These are phyloP conservation scores for Misopates orontium DNA, from an alignment of 257 asterid genomes.

Conservation along the genomic window DNA sequence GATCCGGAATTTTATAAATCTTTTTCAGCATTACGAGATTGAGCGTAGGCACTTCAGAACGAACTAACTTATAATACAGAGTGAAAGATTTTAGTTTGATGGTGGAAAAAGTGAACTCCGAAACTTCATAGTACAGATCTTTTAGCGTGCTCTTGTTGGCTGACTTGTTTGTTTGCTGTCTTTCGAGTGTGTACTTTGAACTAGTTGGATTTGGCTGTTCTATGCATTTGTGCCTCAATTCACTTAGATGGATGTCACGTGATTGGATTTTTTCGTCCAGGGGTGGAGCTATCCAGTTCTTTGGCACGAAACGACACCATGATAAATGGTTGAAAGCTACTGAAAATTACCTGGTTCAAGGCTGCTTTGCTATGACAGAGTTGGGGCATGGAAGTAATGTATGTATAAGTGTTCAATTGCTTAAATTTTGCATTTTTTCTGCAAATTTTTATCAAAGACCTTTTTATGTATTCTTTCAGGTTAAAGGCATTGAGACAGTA, in stretches of 20 bases:
- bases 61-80: too few relatives aligned
- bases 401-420: constrained; percentile 33
- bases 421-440: constrained; percentile 13
- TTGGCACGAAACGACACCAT: constrained; percentile 90
- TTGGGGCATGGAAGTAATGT: constrained; percentile 99
- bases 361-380: constrained; percentile 98
- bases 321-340: constrained; percentile 83
- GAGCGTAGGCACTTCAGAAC: too few relatives aligned
- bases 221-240: too few relatives aligned
- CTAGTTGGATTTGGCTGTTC: too few relatives aligned
- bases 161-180: too few relatives aligned
- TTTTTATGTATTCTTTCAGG: constrained; percentile 47
- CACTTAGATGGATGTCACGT: neutral
- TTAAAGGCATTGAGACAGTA: constrained; percentile 90
- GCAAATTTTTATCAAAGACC: constrained; percentile 18
- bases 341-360: constrained; percentile 65
- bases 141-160: neutral
- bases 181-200: too few relatives aligned
- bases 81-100: neutral
- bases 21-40: too few relatives aligned
- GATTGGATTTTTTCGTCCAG: constrained; percentile 33
- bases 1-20: too few relatives aligned
- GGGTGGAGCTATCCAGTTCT: constrained; percentile 94
- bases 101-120: too few relatives aligned
- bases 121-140: neutral